phyloP scores from a whole-genome alignment of 2,329 filamentous ascomycete species.

The Hypoxylon rubiginosum region DNA sequence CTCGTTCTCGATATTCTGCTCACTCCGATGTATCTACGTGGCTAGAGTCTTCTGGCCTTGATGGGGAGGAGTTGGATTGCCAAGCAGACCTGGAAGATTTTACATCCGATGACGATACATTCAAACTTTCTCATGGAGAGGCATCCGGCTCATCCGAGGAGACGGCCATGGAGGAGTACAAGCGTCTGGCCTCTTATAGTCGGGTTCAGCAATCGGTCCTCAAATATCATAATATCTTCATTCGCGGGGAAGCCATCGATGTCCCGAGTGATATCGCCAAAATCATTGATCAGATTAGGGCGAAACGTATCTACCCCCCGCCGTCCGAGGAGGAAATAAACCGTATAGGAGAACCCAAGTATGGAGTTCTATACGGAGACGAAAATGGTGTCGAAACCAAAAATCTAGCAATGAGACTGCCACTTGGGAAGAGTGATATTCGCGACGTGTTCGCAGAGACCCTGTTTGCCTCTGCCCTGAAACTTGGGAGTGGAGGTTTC shows the following conservation, averaged over 20 bases:
- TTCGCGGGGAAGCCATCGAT: background rate
- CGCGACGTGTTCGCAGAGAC: background rate
- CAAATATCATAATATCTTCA: background rate
- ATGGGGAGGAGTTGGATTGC: background rate
- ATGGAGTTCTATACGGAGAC: background rate
- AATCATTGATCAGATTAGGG: background rate
- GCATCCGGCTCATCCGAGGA: too few relatives aligned
- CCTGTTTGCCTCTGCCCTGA: background rate
- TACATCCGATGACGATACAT: too few relatives aligned
- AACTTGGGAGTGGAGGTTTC: background rate
- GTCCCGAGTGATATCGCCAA: background rate
- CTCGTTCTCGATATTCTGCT: background rate
- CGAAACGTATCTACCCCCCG: background rate
- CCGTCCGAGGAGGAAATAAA: background rate
- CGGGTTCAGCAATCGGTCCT: background rate
- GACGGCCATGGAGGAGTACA: background rate
- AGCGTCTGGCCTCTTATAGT: background rate
- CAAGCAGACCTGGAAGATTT: background rate
- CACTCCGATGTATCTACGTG: background rate
- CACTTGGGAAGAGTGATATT: background rate
- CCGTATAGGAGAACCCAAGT: background rate
- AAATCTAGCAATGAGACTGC: background rate
- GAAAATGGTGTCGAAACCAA: background rate
- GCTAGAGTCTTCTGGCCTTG: background rate
- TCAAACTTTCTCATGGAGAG: too few relatives aligned